Evolutionary conservation across 164 flowering plant genomes (phyloP).

Genomic region (Umbilicus rupestris): DNA sequence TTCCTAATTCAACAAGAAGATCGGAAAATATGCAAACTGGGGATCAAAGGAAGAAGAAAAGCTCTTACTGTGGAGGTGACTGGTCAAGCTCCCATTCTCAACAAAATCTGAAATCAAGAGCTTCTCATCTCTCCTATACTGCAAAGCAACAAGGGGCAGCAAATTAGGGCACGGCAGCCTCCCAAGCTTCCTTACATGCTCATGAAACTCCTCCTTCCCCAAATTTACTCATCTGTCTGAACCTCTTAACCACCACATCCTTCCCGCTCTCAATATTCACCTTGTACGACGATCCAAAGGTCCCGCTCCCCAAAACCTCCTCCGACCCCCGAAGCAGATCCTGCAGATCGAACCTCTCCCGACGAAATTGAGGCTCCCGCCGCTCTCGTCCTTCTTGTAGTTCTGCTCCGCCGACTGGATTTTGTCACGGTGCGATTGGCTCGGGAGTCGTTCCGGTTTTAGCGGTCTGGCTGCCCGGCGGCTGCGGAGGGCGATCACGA

Average conservation of each 20-base stretch:
- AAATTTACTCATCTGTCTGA: slow-evolving; percentile 35
- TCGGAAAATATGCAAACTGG: background rate
- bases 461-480: background rate
- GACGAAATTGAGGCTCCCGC: slow-evolving; percentile 31
- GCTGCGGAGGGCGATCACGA: background rate
- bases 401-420: background rate
- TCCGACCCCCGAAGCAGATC: slow-evolving; percentile 52
- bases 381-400: slow-evolving; percentile 11
- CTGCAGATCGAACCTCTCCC: slow-evolving; percentile 35
- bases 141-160: slow-evolving; percentile 42
- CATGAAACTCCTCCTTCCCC: slow-evolving; percentile 37
- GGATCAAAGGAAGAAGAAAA: background rate
- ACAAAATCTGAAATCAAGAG: slow-evolving; percentile 42
- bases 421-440: background rate
- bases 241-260: slow-evolving; percentile 50
- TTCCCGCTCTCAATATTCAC: slow-evolving; percentile 28
- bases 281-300: slow-evolving; percentile 55
- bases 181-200: slow-evolving; percentile 45
- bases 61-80: slow-evolving; percentile 46
- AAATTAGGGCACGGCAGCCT: slow-evolving; percentile 37
- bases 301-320: slow-evolving; percentile 55
- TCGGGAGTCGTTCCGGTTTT: slow-evolving; percentile 6
- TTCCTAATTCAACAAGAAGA: background rate
- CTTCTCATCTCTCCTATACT: slow-evolving; percentile 53
- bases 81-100: slow-evolving; percentile 51